phyloP scores from a whole-genome alignment of 2,329 filamentous ascomycete species.

The Arthroderma uncinatum region DNA sequence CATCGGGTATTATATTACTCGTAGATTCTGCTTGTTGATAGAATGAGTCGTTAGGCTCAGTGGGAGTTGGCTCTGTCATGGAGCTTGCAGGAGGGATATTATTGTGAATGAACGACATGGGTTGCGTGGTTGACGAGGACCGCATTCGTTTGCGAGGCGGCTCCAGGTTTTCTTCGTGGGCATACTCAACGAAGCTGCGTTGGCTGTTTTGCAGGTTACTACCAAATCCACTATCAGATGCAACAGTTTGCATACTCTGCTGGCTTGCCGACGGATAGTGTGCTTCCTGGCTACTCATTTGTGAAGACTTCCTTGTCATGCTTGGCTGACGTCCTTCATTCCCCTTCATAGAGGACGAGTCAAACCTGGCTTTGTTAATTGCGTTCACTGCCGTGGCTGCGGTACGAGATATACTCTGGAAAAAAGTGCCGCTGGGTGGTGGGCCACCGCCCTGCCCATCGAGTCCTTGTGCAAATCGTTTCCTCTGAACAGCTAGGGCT shows the following conservation, averaged over 20 bases:
- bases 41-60: conserved; percentile 38
- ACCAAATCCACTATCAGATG: conserved; percentile 63
- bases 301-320: conserved; percentile 60
- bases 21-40: conserved; percentile 27
- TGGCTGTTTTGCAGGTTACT: conserved; percentile 50
- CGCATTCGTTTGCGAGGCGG: conserved; percentile 70
- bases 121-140: conserved; percentile 40
- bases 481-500: conserved; percentile 90
- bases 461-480: conserved; percentile 73
- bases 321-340: conserved; percentile 55
- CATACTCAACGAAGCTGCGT: conserved; percentile 22
- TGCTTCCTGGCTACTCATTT: conserved; percentile 50
- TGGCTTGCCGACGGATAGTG: conserved; percentile 63
- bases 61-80: conserved; percentile 34
- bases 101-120: conserved; percentile 26
- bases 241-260: conserved; percentile 59
- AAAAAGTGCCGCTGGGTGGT: conserved; percentile 70
- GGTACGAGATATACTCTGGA: conserved; percentile 90
- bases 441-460: conserved; percentile 57
- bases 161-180: conserved; percentile 35
- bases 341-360: conserved; percentile 64
- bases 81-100: conserved; percentile 24
- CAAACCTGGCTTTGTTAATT: conserved; percentile 90
- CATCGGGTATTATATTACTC: conserved; percentile 10
- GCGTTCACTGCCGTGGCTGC: conserved; percentile 88